Conservation (phyloP, 2,329 filamentous ascomycete species). For the Aspergillus quadricinctus region DNA sequence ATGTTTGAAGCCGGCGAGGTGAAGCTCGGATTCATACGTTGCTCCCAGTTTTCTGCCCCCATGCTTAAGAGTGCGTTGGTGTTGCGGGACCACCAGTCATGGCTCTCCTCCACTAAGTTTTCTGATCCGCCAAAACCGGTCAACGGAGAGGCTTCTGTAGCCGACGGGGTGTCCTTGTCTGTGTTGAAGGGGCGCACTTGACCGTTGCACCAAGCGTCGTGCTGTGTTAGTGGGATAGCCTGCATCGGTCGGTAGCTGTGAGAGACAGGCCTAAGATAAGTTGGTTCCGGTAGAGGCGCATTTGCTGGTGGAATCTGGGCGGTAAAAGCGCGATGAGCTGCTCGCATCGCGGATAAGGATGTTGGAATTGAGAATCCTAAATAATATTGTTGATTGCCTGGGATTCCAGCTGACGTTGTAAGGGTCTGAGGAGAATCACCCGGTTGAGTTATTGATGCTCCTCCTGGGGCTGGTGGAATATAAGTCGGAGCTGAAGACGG, state of each 20-base stretch:
- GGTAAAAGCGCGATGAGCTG: conserved; percentile 14
- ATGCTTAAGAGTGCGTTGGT: conserved; percentile 54
- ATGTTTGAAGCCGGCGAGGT: conserved; percentile 9
- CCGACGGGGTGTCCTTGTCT: conserved; percentile 22
- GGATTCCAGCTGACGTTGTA: conserved; percentile 9
- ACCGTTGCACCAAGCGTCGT: conserved; percentile 32
- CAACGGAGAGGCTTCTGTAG: conserved; percentile 43
- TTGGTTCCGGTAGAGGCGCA: conserved; percentile 27
- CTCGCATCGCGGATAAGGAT: conserved; percentile 17
- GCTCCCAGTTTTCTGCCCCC: conserved; percentile 60
- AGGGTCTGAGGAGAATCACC: conserved; percentile 9
- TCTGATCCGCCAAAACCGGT: conserved; percentile 58
- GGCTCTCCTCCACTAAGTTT: conserved; percentile 57
- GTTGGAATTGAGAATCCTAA: conserved; percentile 9
- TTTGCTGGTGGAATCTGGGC: conserved; percentile 17
- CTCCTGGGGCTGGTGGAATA: conserved; percentile 11
- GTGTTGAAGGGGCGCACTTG: conserved; percentile 17
- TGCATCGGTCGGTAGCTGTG: conserved; percentile 16
- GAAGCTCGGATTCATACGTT: conserved; percentile 23
- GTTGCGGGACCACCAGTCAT: conserved; percentile 63
- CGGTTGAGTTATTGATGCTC: conserved; percentile 3
- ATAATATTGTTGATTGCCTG: conserved; percentile 17
- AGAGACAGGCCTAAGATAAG: conserved; percentile 26
- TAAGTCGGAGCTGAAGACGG: conserved; percentile 15
- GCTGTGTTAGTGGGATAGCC: conserved; percentile 21